A percentile compares a stretch with the other conserved stretches of the same genome.
Evolutionary conservation across 106 monocot species (phyloP).

Genomic region (Xerophyta viscosa): DNA sequence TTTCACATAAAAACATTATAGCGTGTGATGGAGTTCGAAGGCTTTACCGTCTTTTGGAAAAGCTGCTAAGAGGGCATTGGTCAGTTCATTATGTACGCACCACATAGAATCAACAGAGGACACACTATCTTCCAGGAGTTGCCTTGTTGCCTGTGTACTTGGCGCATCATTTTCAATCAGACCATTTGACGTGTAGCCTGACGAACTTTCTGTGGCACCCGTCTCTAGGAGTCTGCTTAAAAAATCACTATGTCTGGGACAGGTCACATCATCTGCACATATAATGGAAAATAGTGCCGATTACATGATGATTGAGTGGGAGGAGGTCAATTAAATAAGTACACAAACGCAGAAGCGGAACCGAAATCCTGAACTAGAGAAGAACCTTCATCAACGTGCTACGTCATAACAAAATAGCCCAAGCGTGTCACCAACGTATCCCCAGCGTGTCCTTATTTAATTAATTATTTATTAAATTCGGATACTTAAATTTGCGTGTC

Average conservation of each 20-base stretch:
- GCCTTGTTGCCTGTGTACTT: constrained; percentile 12
- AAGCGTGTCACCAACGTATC: no score
- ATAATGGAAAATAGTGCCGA: no score
- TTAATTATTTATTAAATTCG: no score
- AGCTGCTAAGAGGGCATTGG: constrained; percentile 15
- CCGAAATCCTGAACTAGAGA: no score
- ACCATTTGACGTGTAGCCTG: constrained; percentile 13
- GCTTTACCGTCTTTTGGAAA: constrained; percentile 47
- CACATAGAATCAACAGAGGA: constrained; percentile 38
- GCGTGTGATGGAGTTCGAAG: not conserved
- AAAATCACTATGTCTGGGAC: constrained; percentile 36
- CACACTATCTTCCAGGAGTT: constrained; percentile 36
- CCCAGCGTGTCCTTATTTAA: no score
- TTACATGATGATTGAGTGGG: no score
- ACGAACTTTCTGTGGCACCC: constrained; percentile 55
- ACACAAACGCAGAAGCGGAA: no score
- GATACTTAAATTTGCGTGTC: no score
- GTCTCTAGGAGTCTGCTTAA: constrained; percentile 52
- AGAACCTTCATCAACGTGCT: no score
- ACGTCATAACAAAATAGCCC: no score
- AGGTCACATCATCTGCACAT: constrained; percentile 42
- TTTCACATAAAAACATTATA: no score
- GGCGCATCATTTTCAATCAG: constrained; percentile 15
- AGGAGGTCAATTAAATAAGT: no score
- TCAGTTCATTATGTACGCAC: constrained; percentile 34